phyloP scores from a whole-genome alignment of 129 eudicot genomes.

The Silybum marianum region DNA sequence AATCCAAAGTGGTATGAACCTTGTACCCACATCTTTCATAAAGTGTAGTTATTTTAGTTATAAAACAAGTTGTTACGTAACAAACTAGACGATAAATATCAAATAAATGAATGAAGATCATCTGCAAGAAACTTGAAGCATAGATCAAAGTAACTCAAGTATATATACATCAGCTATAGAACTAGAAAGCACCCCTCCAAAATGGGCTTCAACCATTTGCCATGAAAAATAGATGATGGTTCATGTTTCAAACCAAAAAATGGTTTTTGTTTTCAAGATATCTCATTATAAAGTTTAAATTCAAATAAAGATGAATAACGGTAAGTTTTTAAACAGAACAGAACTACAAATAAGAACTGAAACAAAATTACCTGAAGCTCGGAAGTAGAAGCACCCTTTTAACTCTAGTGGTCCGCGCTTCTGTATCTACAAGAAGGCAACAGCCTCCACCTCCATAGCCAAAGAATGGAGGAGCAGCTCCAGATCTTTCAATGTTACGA shows the following conservation, averaged over 20 bases:
- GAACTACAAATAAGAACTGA: neutral
- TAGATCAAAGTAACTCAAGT: neutral
- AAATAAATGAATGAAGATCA: neutral
- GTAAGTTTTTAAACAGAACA: neutral
- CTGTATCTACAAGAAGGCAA: no score
- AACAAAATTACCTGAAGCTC: neutral
- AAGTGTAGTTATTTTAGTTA: neutral
- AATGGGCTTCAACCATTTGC: neutral
- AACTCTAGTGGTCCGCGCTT: neutral
- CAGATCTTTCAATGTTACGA: neutral
- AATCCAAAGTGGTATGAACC: neutral
- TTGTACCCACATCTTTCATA: neutral
- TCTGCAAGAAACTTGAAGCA: neutral
- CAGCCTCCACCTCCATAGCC: neutral
- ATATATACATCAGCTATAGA: neutral
- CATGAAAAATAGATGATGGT: neutral
- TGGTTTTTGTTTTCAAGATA: neutral
- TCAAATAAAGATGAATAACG: neutral
- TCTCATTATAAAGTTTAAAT: neutral
- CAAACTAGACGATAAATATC: neutral
- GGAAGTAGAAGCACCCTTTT: neutral
- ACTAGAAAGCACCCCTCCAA: neutral
- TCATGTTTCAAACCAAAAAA: neutral
- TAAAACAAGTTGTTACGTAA: neutral
- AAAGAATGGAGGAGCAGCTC: neutral